Conservation (phyloP, 306 rosid genomes). For the Bauhinia variegata region DNA sequence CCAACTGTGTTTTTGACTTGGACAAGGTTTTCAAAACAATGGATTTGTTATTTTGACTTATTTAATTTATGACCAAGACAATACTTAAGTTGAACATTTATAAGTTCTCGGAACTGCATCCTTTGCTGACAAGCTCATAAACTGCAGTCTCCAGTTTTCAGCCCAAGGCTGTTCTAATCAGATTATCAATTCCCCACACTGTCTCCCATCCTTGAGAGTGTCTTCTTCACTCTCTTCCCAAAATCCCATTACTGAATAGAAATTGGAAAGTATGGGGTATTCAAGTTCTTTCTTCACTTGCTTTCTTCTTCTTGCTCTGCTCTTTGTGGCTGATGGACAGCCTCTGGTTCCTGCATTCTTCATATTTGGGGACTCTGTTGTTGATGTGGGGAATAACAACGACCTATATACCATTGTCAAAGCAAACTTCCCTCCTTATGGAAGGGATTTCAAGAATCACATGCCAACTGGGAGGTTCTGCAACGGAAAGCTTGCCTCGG, state of each 20-base stretch:
- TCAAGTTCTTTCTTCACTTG: constrained; percentile 33
- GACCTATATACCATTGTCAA: constrained; percentile 41
- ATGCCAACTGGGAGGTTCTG: constrained; percentile 67
- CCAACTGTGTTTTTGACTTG: too few relatives aligned
- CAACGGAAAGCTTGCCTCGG: constrained; percentile 72
- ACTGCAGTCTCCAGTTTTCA: constrained; percentile 33
- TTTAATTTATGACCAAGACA: neutral
- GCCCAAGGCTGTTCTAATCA: too few relatives aligned
- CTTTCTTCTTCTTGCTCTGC: constrained; percentile 34
- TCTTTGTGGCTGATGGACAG: constrained; percentile 50
- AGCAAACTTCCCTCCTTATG: constrained; percentile 72
- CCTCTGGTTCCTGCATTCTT: constrained; percentile 72
- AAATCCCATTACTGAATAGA: constrained; percentile 19
- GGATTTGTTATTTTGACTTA: constrained; percentile 25
- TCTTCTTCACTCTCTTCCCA: neutral
- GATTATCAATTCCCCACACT: constrained; percentile 40
- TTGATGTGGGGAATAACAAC: constrained; percentile 77
- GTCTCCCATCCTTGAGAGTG: too few relatives aligned
- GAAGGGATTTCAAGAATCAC: constrained; percentile 65
- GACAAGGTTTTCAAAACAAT: too few relatives aligned
- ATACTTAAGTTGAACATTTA: constrained; percentile 32
- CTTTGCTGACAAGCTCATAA: constrained; percentile 7
- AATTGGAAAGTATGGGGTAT: constrained; percentile 36
- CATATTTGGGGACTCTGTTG: constrained; percentile 72
- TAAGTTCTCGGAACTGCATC: neutral